phyloP scores from a whole-genome alignment of 2,329 filamentous ascomycete species.

The Fusarium decemcellulare region DNA sequence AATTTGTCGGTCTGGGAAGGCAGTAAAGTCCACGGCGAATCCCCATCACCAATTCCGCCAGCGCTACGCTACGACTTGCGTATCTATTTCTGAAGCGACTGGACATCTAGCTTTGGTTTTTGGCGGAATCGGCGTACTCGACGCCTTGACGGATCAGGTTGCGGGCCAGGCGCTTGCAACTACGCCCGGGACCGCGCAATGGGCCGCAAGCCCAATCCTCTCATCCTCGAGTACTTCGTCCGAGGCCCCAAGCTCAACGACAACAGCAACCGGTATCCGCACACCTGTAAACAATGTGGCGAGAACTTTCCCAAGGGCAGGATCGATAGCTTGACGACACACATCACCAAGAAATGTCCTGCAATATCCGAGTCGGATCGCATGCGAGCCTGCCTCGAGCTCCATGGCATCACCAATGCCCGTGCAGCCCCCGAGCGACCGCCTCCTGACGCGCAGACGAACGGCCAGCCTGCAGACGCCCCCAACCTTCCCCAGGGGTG shows the following conservation, averaged over 20 bases:
- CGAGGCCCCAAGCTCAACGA: conserved; percentile 89
- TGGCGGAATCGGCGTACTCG: conserved; percentile 36
- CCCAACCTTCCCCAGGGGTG: conserved; percentile 70
- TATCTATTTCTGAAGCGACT: conserved; percentile 22
- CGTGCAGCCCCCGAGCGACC: conserved; percentile 51
- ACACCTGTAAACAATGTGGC: conserved; percentile 90
- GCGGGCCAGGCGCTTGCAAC: conserved; percentile 47
- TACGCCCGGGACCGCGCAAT: conserved; percentile 61
- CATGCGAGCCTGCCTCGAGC: conserved; percentile 79
- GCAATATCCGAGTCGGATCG: conserved; percentile 82
- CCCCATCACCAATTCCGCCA: conserved; percentile 45
- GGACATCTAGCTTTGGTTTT: conserved; percentile 27
- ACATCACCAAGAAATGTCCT: conserved; percentile 90
- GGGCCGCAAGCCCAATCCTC: conserved; percentile 86
- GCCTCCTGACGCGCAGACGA: conserved; percentile 45
- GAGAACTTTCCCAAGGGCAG: conserved; percentile 93
- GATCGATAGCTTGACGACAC: conserved; percentile 84
- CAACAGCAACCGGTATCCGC: conserved; percentile 91
- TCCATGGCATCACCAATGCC: conserved; percentile 77
- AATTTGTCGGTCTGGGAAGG: conserved; percentile 59
- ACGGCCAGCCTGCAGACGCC: conserved; percentile 48
- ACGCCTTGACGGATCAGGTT: conserved; percentile 40
- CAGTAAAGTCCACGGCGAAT: conserved; percentile 53
- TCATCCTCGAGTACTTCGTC: conserved; percentile 91
- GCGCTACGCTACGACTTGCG: conserved; percentile 28